Base-by-base conservation (phyloP, 2,329 filamentous ascomycete genomes). In the Bipolaris sorokiniana region DNA sequence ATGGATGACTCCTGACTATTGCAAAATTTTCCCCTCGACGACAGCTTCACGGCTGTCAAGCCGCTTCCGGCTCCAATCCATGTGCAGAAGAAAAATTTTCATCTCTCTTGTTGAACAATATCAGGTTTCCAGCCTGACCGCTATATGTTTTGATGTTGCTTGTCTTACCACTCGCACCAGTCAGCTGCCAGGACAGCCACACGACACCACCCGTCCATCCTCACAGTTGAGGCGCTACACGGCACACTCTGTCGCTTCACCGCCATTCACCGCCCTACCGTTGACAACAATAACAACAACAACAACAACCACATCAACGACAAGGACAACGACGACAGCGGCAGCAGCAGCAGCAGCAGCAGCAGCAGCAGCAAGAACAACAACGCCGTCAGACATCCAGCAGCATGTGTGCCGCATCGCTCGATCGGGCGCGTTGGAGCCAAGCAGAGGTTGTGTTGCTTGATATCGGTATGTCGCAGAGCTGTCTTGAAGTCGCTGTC, bases 401-500 rank as follows among this genome's bases (percentile, higher is more conserved):
- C 62, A 68, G 57, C 59, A 73, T 71, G 72, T 61, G 66, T 62
- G 56, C 51, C 62, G 67, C 64, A 34, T 58, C 66, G 33, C 58
- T 75, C 58, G 62, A 75, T 55, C 22, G 33, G 57, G 63, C 51
- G 57, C 70, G 72, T 58, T 76, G 73, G 72, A 60, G 48, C 45
- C 52, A 56, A 64, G 67, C 81, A 51, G 81, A 81, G 68, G 79
- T 82, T 34, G 78, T 85, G 66, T 73, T 86, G 67, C 80, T 86
- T 64, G 84, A 86, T 73, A 86, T 86, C 71, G 84, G 84, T 86
- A 79, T 80, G 80, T 76, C 37, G 58, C 57, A 54, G 47, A 53
- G 56, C 58, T 50, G 50, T 56, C 52, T 54, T 65, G 63, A 63
- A 28, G 26, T 28, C 26, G 26, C 26, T 28, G 26, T 10, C 1